phyloP scores from a whole-genome alignment of 306 rosid genomes.

The Malus sylvestris region DNA sequence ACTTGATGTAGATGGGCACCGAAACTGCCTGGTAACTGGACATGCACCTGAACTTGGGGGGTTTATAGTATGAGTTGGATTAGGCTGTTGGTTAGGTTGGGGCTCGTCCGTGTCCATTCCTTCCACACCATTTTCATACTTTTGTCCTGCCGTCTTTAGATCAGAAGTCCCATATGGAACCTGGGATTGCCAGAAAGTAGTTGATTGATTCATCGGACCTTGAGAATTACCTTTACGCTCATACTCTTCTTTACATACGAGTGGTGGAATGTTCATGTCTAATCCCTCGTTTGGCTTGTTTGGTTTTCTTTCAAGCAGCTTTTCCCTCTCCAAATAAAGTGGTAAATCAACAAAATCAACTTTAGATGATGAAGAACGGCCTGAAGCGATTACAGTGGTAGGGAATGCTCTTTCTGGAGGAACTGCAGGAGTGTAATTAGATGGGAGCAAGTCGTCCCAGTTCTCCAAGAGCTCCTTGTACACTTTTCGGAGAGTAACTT shows the following conservation, averaged over 20 bases:
- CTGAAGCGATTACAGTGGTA: slow-evolving; percentile 66
- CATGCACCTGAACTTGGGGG: slow-evolving; percentile 32
- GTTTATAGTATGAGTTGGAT: slow-evolving; percentile 36
- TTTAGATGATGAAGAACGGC: slow-evolving; percentile 67
- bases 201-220: slow-evolving; percentile 32
- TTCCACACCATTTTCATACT: slow-evolving; percentile 28
- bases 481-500: slow-evolving; percentile 90
- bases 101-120: slow-evolving; percentile 50
- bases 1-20: slow-evolving; percentile 32
- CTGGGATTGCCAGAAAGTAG: slow-evolving; percentile 54
- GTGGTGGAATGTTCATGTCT: slow-evolving; percentile 32
- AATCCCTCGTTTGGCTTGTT: slow-evolving; percentile 41
- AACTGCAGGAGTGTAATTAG: slow-evolving; percentile 91
- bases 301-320: slow-evolving; percentile 45
- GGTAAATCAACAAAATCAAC: slow-evolving; percentile 44
- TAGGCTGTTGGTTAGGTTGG: slow-evolving; percentile 22
- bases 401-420: slow-evolving; percentile 99
- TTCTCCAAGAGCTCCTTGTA: slow-evolving; percentile 95
- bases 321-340: slow-evolving; percentile 51
- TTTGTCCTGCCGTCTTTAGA: background rate
- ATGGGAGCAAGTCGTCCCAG: slow-evolving; percentile 96
- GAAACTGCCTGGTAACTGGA: slow-evolving; percentile 32
- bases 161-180: slow-evolving; percentile 33
- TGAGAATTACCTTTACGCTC: slow-evolving; percentile 44
- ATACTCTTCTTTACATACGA: slow-evolving; percentile 43